phyloP scores from a whole-genome alignment of 108 stramenopile genomes.

The Fistulifera solaris region DNA sequence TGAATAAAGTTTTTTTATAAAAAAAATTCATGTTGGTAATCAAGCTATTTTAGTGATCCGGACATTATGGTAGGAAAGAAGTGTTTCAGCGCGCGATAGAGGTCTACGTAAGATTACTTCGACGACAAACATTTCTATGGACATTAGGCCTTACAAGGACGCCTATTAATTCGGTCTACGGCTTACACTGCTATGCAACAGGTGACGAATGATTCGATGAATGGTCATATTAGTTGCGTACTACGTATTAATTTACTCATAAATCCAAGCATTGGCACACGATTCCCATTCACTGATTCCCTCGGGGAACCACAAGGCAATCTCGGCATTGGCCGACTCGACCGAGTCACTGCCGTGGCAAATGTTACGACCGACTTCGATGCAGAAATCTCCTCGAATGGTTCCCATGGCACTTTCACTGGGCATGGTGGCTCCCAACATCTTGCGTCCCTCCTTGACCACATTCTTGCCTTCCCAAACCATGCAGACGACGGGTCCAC shows the following conservation, averaged over 20 bases:
- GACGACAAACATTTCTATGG: no score
- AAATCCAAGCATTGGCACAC: constrained; percentile 59
- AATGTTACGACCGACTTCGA: constrained; percentile 86
- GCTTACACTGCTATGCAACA: no score
- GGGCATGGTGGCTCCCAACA: constrained; percentile 99
- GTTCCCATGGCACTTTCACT: constrained; percentile 89
- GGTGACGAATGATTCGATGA: no score
- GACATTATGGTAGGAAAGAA: no score
- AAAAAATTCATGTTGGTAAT: no score
- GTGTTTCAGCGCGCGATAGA: no score
- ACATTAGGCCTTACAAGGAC: no score
- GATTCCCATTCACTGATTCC: constrained; percentile 64
- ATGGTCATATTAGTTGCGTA: background rate
- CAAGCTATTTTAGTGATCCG: no score
- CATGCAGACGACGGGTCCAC: constrained; percentile 93
- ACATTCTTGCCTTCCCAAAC: constrained; percentile 84
- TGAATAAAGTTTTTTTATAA: no score
- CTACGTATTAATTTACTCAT: constrained; percentile 54
- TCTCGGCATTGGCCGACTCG: constrained; percentile 92
- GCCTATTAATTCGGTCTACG: no score
- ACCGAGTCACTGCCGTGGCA: constrained; percentile 90
- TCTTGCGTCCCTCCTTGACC: constrained; percentile 82
- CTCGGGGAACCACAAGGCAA: constrained; percentile 95
- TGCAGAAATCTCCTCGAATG: constrained; percentile 97
- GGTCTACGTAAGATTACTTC: no score